Evolutionary conservation across 306 rosid genomes (phyloP).

Genomic region (Neltuma alba): DNA sequence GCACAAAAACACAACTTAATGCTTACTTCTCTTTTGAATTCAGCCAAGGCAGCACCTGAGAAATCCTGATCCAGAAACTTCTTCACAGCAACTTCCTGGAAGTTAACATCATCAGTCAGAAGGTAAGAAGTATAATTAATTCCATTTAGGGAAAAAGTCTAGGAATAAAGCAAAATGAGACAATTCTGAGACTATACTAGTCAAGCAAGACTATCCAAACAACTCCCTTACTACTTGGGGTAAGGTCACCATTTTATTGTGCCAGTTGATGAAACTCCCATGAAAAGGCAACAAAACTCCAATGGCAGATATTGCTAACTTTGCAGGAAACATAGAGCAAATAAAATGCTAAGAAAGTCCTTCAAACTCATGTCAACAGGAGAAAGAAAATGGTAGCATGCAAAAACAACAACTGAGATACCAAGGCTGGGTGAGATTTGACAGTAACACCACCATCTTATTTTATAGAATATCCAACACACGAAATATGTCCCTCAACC

Average conservation of each 20-base stretch:
- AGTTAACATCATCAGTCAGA: constrained; percentile 45
- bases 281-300: not conserved
- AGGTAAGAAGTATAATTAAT: constrained; percentile 29
- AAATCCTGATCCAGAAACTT: constrained; percentile 99
- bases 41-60: constrained; percentile 98
- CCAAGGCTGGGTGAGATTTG: not conserved
- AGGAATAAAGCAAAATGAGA: constrained; percentile 11
- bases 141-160: constrained; percentile 11
- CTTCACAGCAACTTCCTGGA: constrained; percentile 99
- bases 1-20: constrained; percentile 12
- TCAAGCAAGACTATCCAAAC: not conserved
- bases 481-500: not conserved
- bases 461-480: constrained; percentile 10
- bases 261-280: not conserved
- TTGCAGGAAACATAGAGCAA: not conserved
- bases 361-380: not conserved
- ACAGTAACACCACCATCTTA: not conserved
- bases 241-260: not conserved
- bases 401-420: not conserved
- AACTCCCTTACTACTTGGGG: not conserved
- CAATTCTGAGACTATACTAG: not conserved
- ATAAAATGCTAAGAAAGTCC: not conserved
- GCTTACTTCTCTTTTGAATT: constrained; percentile 99
- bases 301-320: not conserved
- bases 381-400: not conserved